Evolutionary conservation across 2,329 filamentous ascomycete genomes (phyloP), one percentile per base, ranked within the genome.

Genomic region (Helotiales sp.): DNA sequence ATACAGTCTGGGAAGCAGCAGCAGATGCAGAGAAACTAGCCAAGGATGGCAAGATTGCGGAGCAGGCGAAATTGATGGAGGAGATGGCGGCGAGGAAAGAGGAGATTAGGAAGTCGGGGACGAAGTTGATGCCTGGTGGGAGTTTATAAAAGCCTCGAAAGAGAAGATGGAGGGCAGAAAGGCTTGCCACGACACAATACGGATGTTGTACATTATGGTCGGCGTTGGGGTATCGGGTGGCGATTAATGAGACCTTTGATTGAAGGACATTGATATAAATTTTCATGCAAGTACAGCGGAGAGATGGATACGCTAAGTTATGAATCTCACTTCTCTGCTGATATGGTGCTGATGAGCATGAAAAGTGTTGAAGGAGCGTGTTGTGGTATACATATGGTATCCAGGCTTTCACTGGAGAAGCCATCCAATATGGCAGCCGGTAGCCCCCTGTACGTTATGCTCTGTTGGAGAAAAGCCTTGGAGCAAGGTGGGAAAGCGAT

Each of bases 1-100:
- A 3, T 19, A 42, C 60, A 79, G 76, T 80, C 61, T 81, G 78
- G 78, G 68, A 72, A 47, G 77, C 75, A 5, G 75, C 76, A 13
- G 74, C 74, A 51, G 74, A 76, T 55, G 75, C 70, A 15, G 70
- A 72, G 30, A 69, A 70, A 15, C 74, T 73, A 57, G 61, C 59
- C 15, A 72, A 67, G 44, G 70, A 75, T 38, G 71, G 74, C 9
- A 68, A 66, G 62, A 66, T 74, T 31, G 66, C 64, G 25, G 69
- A 74, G 54, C 70, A 74, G 36, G 69, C 64, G 36, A 72, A 70
- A 38, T 50, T 72, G 10, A 67, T 69, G 13, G 71, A 75, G 58
- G 74, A 78, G 62, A 70, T 72, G 27, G 70, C 71, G 63, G 70
- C 67, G 57, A 72, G 75, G 58, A 73, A 74, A 60, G 73, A 76